Evolutionary conservation across 164 flowering plant genomes (phyloP).

Genomic region (Chimonanthus salicifolius): DNA sequence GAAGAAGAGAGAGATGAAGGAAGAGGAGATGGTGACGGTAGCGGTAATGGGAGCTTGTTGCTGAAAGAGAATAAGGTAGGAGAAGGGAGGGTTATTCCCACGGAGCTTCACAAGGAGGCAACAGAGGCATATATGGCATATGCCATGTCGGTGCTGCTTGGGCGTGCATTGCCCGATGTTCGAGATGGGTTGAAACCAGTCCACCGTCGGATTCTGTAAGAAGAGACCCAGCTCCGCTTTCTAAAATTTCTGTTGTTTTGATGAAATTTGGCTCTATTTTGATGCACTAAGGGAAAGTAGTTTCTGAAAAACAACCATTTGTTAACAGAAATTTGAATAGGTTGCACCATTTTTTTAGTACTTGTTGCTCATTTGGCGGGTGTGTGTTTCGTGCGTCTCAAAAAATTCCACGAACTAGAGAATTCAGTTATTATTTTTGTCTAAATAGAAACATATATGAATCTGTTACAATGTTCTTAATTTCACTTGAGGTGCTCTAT

Average conservation of each 20-base stretch:
- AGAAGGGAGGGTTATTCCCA: slow-evolving; percentile 52
- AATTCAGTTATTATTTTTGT: no score
- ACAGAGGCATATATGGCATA: slow-evolving; percentile 90
- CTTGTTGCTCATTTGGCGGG: no score
- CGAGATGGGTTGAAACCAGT: slow-evolving; percentile 97
- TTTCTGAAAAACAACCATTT: no score
- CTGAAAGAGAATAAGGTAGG: slow-evolving; percentile 25
- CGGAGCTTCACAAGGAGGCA: slow-evolving; percentile 87
- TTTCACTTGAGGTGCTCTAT: no score
- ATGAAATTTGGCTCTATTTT: no score
- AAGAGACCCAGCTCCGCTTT: not conserved
- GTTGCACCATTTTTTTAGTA: no score
- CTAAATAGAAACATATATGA: no score
- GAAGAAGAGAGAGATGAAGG: slow-evolving; percentile 10
- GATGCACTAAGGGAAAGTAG: no score
- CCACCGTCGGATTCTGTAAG: slow-evolving; percentile 80
- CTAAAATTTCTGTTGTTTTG: not conserved
- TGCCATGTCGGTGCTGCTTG: slow-evolving; percentile 90
- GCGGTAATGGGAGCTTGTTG: slow-evolving; percentile 35
- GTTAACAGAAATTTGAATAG: no score
- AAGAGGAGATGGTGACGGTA: slow-evolving; percentile 7
- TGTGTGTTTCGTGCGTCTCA: no score
- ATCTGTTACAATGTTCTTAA: no score
- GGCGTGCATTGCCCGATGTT: slow-evolving; percentile 93
- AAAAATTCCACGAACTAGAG: no score